These are phyloP conservation scores for Phytopythium aichiense DNA, from an alignment of 352 stramenopile species.

Conservation along the genomic window DNA sequence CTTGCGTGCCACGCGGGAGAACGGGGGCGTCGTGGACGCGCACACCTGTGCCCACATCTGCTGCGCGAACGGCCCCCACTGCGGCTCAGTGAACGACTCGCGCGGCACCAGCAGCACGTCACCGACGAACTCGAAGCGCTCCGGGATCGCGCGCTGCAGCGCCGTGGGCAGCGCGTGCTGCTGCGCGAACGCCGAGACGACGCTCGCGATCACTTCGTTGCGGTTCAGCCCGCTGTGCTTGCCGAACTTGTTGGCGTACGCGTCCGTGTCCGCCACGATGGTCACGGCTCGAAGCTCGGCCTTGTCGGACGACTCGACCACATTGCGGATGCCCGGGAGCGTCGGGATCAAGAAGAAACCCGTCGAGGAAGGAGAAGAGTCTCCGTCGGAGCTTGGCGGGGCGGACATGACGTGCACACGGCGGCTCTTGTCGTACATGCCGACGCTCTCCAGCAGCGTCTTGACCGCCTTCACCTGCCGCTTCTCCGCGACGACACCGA, in stretches of 20 bases:
- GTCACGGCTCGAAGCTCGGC: slow-evolving; percentile 31
- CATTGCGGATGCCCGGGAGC: slow-evolving; percentile 27
- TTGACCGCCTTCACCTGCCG: slow-evolving; percentile 76
- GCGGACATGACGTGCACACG: slow-evolving; percentile 44
- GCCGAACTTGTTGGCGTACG: slow-evolving; percentile 72
- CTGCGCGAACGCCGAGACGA: slow-evolving; percentile 45
- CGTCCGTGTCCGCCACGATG: slow-evolving; percentile 49
- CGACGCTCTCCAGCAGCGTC: slow-evolving; percentile 52
- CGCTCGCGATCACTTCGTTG: slow-evolving; percentile 65
- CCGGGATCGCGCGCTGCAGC: slow-evolving; percentile 35
- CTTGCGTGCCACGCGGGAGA: slow-evolving; percentile 77
- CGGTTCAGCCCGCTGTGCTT: slow-evolving; percentile 67
- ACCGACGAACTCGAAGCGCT: slow-evolving; percentile 76
- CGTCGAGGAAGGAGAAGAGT: neutral
- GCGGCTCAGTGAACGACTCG: slow-evolving; percentile 50
- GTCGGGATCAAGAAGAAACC: slow-evolving; percentile 61
- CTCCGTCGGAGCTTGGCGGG: neutral
- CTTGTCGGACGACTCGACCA: slow-evolving; percentile 17
- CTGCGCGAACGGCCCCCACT: slow-evolving; percentile 47
- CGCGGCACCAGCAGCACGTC: slow-evolving; percentile 72
- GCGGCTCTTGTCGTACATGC: slow-evolving; percentile 78
- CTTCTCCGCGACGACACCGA: slow-evolving; percentile 55
- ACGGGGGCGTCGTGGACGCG: slow-evolving; percentile 35
- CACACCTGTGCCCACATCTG: slow-evolving; percentile 73
- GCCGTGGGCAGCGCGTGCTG: slow-evolving; percentile 34